Conservation (phyloP, 768 basidiomycete species). For the Inosperma sp. region DNA sequence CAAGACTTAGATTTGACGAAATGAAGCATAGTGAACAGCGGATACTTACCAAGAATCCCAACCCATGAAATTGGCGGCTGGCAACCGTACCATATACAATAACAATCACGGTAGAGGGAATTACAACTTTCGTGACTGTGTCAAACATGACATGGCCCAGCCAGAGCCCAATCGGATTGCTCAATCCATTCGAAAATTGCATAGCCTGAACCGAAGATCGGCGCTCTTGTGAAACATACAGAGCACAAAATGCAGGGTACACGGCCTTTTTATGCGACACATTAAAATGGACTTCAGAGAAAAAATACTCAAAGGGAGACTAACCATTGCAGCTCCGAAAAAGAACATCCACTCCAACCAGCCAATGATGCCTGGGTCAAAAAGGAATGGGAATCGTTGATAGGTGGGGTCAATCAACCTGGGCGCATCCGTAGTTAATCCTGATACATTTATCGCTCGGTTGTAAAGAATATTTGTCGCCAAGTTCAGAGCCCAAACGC, state of each 20-base stretch:
- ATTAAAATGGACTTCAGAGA: background rate
- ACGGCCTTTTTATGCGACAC: constrained; percentile 46
- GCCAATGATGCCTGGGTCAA: constrained; percentile 47
- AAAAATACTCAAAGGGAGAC: constrained; percentile 14
- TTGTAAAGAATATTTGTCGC: constrained; percentile 65
- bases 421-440: constrained; percentile 32
- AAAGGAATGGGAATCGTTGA: constrained; percentile 51
- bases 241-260: constrained; percentile 75
- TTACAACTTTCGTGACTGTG: constrained; percentile 49
- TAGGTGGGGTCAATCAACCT: constrained; percentile 58
- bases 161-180: constrained; percentile 68
- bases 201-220: constrained; percentile 73
- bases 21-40: background rate
- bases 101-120: constrained; percentile 59
- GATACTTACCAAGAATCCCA: constrained; percentile 52
- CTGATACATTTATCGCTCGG: constrained; percentile 51
- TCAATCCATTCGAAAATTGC: constrained; percentile 74
- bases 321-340: constrained; percentile 68
- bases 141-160: constrained; percentile 78
- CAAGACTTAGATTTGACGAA: constrained; percentile 3
- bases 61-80: constrained; percentile 61
- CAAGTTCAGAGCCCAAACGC: constrained; percentile 61
- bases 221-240: constrained; percentile 73
- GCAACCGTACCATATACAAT: constrained; percentile 51
- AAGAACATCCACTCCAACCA: constrained; percentile 73